Evolutionary conservation across 305 asterid species (phyloP).

Genomic region (Plantago lanceolata): DNA sequence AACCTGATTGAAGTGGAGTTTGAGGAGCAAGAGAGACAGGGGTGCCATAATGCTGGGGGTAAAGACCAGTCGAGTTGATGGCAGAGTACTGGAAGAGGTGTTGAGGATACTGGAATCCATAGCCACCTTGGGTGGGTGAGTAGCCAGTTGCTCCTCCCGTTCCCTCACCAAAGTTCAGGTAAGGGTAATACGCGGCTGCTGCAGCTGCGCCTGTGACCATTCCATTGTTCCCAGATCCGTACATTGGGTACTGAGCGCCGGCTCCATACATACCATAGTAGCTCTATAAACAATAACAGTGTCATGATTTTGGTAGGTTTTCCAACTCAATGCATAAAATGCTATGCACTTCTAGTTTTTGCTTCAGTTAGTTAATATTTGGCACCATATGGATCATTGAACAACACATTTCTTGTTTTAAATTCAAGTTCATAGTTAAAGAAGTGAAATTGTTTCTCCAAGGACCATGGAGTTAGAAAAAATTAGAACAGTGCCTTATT

Average conservation of each 20-base stretch:
- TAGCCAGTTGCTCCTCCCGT: conserved; percentile 47
- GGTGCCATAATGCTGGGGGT: conserved; percentile 74
- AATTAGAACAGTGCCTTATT: too few relatives aligned
- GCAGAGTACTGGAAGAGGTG: conserved; percentile 75
- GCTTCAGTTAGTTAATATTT: too few relatives aligned
- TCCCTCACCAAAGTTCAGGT: conserved; percentile 64
- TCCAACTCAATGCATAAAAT: background rate
- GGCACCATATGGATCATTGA: too few relatives aligned
- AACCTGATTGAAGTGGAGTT: conserved; percentile 86
- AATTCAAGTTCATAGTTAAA: too few relatives aligned
- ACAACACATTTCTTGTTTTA: too few relatives aligned
- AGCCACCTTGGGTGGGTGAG: conserved; percentile 50
- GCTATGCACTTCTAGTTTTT: background rate
- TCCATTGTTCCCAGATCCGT: conserved; percentile 57
- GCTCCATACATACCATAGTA: conserved; percentile 81
- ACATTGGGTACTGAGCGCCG: conserved; percentile 57
- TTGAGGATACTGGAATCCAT: conserved; percentile 79
- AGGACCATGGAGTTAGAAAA: too few relatives aligned
- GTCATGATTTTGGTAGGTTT: background rate
- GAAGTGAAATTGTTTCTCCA: too few relatives aligned
- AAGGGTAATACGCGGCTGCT: conserved; percentile 66
- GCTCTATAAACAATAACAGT: conserved; percentile 39
- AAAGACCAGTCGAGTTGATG: conserved; percentile 47
- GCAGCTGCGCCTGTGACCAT: conserved; percentile 50
- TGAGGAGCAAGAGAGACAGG: conserved; percentile 76